Evolutionary conservation across 805 yeast genomes (phyloP), one percentile per base, ranked within the genome.

Genomic region (Maudiozyma turicensis): DNA sequence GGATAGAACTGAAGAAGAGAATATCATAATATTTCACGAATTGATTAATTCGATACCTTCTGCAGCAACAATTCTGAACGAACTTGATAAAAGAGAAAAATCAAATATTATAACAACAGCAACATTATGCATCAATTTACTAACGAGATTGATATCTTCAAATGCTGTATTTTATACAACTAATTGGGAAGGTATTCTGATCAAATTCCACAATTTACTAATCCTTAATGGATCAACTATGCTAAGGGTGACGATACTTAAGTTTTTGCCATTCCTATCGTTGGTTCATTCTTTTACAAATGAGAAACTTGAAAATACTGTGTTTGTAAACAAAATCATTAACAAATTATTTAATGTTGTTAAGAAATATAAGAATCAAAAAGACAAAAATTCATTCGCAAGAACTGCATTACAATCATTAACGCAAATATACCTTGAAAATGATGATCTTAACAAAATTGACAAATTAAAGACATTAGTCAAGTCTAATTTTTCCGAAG

Each of bases 191-290:
- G 55, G 51, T 14, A 32, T 48, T 8, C 41, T 44, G 35, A 47
- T 47, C 7, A 52, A 48, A 28, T 15, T 50, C 1, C 46, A 52
- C 32, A 52, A 52, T 37, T 39, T 52, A 33, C 26, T 39, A 15
- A 44, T 52, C 8, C 32, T 52, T 8, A 50, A 50, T 11, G 48
- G 50, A 9, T 43, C 35, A 14, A 26, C 13, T 8, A 14, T 28
- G 5, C 8, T 52, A 11, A 47, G 39, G 11, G 44, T 28, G 6
- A 26, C 38, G 9, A 20, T 48, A 5, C 58, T 80, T 5, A 64
- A 68, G 46, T 52, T 79, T 0, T 74, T 82, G 52, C 73, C 72
- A 6, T 65, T 66, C 41, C 48, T 81, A 33, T 56, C 65, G 4
- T 43, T 54, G 0, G 45, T 48, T 3, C 46, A 55, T 20, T 38